Conservation (phyloP, 495 filamentous ascomycete genomes). For the Aspergillus conjunctus region DNA sequence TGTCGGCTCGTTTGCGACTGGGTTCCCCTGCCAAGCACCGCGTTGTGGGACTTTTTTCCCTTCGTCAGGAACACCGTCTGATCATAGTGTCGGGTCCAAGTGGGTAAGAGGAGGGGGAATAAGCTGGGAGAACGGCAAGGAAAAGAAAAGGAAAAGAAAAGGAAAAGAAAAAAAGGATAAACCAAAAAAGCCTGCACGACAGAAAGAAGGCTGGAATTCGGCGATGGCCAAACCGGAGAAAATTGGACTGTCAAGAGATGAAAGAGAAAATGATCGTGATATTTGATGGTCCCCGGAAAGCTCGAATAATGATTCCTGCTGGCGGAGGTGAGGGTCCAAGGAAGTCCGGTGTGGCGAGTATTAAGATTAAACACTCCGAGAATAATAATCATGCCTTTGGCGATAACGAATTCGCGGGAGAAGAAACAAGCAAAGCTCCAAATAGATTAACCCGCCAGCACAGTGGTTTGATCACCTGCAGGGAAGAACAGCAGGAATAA, state of each 20-base stretch:
- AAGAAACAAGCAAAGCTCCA: not conserved
- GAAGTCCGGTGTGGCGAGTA: not conserved
- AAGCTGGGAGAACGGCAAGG: not conserved
- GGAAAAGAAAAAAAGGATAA: not conserved
- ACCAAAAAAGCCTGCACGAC: not conserved
- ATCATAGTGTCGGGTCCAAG: conserved; percentile 15
- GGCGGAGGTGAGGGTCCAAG: not conserved
- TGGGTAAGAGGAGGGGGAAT: conserved; percentile 11
- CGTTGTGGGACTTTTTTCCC: conserved; percentile 27
- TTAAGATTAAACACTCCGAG: not conserved
- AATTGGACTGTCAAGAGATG: not conserved
- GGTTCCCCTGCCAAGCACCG: conserved; percentile 29
- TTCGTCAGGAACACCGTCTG: conserved; percentile 23
- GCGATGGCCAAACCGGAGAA: not conserved
- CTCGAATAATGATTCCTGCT: not conserved
- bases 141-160: not conserved
- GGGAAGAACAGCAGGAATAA: conserved; percentile 6
- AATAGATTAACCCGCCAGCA: not conserved
- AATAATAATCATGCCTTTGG: not conserved
- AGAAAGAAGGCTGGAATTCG: not conserved
- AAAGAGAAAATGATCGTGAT: not conserved
- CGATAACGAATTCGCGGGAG: not conserved
- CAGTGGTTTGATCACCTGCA: conserved; percentile 15
- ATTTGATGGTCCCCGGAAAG: not conserved
- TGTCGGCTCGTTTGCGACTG: conserved; percentile 14